A percentile compares a stretch with the other conserved stretches of the same genome.
Evolutionary conservation across 345 rosid species (phyloP).

Genomic region (Eucalyptus dawsonii): DNA sequence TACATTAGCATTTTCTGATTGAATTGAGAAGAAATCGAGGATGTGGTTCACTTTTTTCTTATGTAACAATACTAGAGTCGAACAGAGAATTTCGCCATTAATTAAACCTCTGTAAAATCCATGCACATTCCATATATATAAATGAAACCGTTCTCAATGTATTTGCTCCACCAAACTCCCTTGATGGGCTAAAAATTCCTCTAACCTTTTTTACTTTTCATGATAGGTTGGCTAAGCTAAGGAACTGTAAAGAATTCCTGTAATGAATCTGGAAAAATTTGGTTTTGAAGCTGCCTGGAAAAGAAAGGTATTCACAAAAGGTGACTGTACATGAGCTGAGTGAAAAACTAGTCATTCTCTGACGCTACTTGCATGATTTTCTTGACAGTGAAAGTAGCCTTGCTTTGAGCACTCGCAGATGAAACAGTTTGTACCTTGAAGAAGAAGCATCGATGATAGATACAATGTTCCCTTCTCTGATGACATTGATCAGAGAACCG

Average conservation of each 20-base stretch:
- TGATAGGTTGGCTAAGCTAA: too few species aligned
- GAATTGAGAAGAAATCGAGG: not conserved
- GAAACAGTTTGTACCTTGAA: constrained; percentile 26
- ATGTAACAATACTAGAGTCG: not conserved
- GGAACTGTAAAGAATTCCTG: not conserved
- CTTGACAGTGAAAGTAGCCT: constrained; percentile 28
- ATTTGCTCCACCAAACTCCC: not conserved
- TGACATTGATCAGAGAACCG: constrained; percentile 24
- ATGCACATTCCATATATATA: not conserved
- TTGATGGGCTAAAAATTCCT: not conserved
- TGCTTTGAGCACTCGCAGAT: constrained; percentile 33
- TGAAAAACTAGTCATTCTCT: not conserved
- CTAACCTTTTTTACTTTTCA: not conserved
- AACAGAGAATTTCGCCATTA: not conserved
- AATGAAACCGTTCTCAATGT: not conserved
- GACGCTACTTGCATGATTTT: not conserved
- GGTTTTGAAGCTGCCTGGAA: not conserved
- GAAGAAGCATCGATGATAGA: constrained; percentile 30
- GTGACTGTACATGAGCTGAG: not conserved
- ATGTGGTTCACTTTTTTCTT: not conserved
- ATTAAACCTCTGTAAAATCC: not conserved
- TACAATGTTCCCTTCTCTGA: constrained; percentile 26
- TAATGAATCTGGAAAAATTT: not conserved
- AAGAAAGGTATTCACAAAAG: not conserved
- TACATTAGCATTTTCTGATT: not conserved